Evolutionary conservation across 331 rosid genomes (phyloP).

Genomic region (Ulmus americana): DNA sequence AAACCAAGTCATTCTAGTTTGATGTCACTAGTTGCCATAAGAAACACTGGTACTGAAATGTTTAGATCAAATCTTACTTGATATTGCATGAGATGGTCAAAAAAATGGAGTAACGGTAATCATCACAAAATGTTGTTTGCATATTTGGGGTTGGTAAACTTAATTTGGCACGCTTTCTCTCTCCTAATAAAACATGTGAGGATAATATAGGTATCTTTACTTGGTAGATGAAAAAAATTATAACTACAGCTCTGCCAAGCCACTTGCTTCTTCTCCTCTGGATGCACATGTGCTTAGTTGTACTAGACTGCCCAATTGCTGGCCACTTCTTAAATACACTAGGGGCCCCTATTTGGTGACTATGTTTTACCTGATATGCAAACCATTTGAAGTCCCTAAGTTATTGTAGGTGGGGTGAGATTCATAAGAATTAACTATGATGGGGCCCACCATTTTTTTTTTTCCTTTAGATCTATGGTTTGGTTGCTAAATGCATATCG

Average conservation of each 20-base stretch:
- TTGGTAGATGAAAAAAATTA: slow-evolving; percentile 54
- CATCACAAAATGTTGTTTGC: background rate
- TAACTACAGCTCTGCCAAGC: slow-evolving; percentile 23
- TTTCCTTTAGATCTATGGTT: slow-evolving; percentile 25
- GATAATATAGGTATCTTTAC: slow-evolving; percentile 19
- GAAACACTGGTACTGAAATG: background rate
- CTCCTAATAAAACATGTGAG: slow-evolving; percentile 16
- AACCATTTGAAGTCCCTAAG: slow-evolving; percentile 28
- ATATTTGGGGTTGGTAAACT: slow-evolving; percentile 9
- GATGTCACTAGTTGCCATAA: background rate
- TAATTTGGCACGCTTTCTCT: background rate
- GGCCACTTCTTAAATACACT: slow-evolving; percentile 25
- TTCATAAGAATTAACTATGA: slow-evolving; percentile 24
- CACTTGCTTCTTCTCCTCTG: slow-evolving; percentile 45
- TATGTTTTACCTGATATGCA: slow-evolving; percentile 30
- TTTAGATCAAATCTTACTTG: background rate
- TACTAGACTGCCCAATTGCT: slow-evolving; percentile 48
- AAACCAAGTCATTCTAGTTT: background rate
- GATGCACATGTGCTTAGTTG: slow-evolving; percentile 47
- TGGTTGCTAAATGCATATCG: slow-evolving; percentile 19
- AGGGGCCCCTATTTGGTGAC: slow-evolving; percentile 49
- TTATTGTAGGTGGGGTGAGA: slow-evolving; percentile 37
- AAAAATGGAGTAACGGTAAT: background rate
- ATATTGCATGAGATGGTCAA: background rate
- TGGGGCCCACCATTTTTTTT: slow-evolving; percentile 29